Evolutionary conservation across 1,284 basidiomycete species (phyloP), one percentile per base, ranked within the genome.

Genomic region (Moniliella sp.): DNA sequence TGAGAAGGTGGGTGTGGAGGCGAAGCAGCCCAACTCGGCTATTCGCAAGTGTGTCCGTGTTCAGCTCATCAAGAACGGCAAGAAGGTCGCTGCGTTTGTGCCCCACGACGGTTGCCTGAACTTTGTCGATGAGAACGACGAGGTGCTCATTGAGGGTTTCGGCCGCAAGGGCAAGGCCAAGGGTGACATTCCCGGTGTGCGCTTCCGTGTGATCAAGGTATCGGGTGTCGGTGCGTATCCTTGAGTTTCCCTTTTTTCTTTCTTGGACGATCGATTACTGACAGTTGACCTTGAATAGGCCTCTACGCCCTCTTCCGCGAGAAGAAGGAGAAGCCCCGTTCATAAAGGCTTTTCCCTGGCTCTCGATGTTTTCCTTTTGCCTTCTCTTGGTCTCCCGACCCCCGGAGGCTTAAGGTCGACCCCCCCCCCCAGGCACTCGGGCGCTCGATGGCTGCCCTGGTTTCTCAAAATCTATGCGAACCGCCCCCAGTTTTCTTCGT

Each of bases 31-130:
- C 68, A 99, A 99, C 75, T 97, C 91, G 63, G 91, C 91, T 64
- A 94, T 97, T 66, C 83, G 91, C 67, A 99, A 99, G 68, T 97
- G 91, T 72, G 91, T 99, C 53, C 82, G 91, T 70, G 91, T 97
- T 43, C 91, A 99, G 64, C 73, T 99, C 59, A 97, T 99, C 68
- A 97, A 99, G 75, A 99, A 99, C 71, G 91, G 91, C 59, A 97
- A 97, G 78, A 94, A 97, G 68, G 39, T 50, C 27, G 47, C 43
- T 18, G 48, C 45, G 39, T 61, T 49, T 47, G 50, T 53, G 15
- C 49, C 56, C 41, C 94, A 94, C 66, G 91, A 97, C 64, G 91
- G 91, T 73, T 91, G 86, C n/a, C n/a, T n/a, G n/a, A n/a, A n/a
- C n/a, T n/a, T n/a, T n/a, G n/a, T n/a, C n/a, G n/a, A n/a, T n/a